phyloP scores from a whole-genome alignment of 78 protist genomes.

The Dictyostelium brefeldianum region DNA sequence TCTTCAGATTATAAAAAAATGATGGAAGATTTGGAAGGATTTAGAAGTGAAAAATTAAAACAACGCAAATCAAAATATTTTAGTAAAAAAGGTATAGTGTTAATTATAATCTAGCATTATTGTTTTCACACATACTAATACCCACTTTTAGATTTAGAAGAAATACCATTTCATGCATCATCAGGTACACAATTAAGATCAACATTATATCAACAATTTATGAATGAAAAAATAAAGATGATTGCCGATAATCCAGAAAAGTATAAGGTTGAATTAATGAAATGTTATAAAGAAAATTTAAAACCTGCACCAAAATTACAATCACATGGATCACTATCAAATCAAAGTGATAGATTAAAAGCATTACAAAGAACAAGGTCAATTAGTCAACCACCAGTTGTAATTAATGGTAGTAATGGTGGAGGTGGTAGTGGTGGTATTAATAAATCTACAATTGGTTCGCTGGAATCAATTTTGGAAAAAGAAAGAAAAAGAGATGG shows the following conservation, averaged over 20 bases:
- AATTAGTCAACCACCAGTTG: conserved; percentile 77
- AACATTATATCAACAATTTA: conserved; percentile 65
- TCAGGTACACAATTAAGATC: conserved; percentile 73
- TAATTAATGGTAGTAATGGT: not conserved
- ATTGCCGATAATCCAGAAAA: conserved; percentile 59
- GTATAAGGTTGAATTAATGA: conserved; percentile 54
- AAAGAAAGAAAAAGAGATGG: conserved; percentile 70
- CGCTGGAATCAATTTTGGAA: conserved; percentile 32
- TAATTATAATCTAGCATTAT: not conserved
- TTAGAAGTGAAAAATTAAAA: conserved; percentile 72
- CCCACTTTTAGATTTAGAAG: conserved; percentile 25
- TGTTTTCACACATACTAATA: not conserved
- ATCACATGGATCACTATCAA: not conserved
- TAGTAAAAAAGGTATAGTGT: conserved; percentile 51
- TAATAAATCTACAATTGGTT: conserved; percentile 32
- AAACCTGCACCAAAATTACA: not conserved
- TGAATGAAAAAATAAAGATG: conserved; percentile 30
- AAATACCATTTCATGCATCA: conserved; percentile 56
- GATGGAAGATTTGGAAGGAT: conserved; percentile 69
- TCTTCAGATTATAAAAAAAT: conserved; percentile 74
- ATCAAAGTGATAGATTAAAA: conserved; percentile 11
- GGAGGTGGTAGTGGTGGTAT: not conserved
- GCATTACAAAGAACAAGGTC: conserved; percentile 49
- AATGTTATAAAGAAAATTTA: conserved; percentile 24
- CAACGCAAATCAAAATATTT: conserved; percentile 70